Percentiles rank a stretch among this genome's conserved stretches.
These are phyloP conservation scores for Groenewaldozyma auringiensis DNA, from an alignment of 1,139 yeast genomes.

Conservation along the genomic window DNA sequence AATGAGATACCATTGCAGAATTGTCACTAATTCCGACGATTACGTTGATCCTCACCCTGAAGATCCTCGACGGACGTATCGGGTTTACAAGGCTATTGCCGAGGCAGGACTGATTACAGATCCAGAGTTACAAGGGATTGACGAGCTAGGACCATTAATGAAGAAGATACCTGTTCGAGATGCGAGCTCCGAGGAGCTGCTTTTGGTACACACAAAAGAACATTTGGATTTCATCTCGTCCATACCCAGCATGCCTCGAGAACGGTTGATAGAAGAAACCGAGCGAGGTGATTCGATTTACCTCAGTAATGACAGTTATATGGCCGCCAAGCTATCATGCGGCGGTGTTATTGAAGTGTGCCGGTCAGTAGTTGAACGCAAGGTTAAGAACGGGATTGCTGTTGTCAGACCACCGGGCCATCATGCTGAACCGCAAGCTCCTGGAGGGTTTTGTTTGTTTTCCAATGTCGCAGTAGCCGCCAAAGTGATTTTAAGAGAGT, in stretches of 20 bases:
- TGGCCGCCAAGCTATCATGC: slow-evolving; percentile 86
- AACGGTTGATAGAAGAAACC: slow-evolving; percentile 71
- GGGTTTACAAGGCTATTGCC: slow-evolving; percentile 86
- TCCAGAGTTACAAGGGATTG: slow-evolving; percentile 69
- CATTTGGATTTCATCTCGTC: slow-evolving; percentile 71
- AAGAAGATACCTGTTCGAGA: slow-evolving; percentile 83
- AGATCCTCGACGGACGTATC: slow-evolving; percentile 91
- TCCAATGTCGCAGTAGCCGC: slow-evolving; percentile 98
- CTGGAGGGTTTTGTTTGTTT: slow-evolving; percentile 95
- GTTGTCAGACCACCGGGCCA: slow-evolving; percentile 99
- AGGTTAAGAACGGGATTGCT: slow-evolving; percentile 85
- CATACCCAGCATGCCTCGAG: slow-evolving; percentile 73
- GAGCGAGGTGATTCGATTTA: slow-evolving; percentile 93
- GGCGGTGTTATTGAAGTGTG: slow-evolving; percentile 98
- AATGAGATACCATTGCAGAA: slow-evolving; percentile 95
- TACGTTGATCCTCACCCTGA: slow-evolving; percentile 99
- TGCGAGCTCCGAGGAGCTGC: slow-evolving; percentile 78
- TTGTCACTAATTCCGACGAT: slow-evolving; percentile 84
- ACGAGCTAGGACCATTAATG: slow-evolving; percentile 84
- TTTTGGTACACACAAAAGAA: slow-evolving; percentile 75
- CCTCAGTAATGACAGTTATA: slow-evolving; percentile 81
- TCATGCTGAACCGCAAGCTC: slow-evolving; percentile 95
- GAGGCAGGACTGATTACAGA: slow-evolving; percentile 88
- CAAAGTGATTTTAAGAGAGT: slow-evolving; percentile 66
- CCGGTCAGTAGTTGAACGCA: slow-evolving; percentile 87